Conservation (phyloP, 169 alveolate species). For the Nephromyces sp. region DNA sequence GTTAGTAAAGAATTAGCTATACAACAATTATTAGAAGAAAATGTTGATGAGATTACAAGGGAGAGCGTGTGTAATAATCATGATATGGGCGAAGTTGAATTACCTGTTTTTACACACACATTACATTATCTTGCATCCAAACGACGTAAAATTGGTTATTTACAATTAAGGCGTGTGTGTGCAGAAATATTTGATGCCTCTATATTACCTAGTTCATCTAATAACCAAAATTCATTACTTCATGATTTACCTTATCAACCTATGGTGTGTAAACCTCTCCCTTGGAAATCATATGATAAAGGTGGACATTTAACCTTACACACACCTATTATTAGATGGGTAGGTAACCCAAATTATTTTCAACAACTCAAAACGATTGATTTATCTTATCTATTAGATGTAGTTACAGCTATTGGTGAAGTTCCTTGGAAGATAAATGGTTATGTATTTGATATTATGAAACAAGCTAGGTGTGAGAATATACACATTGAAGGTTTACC, state of each 20-base stretch:
- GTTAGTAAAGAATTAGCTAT: neutral
- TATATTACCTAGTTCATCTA: neutral
- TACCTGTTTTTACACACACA: neutral
- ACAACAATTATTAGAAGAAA: neutral
- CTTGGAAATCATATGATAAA: neutral
- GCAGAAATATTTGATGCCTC: conserved; percentile 3
- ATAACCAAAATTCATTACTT: no score
- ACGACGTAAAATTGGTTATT: neutral
- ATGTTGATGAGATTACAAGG: neutral
- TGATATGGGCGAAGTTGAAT: neutral
- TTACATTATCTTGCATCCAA: neutral
- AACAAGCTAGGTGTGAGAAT: conserved; percentile 24
- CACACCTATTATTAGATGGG: conserved; percentile 22
- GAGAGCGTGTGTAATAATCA: neutral
- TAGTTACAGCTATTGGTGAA: conserved; percentile 12
- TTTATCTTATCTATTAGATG: neutral
- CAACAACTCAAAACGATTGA: conserved; percentile 9
- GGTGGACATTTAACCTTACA: neutral
- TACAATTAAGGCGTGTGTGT: neutral
- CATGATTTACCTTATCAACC: neutral
- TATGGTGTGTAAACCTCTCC: neutral
- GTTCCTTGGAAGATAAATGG: conserved; percentile 24
- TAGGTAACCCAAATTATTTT: conserved; percentile 9
- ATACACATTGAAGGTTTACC: conserved; percentile 30
- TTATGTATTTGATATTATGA: conserved; percentile 19